Base-by-base conservation (phyloP, 2,329 filamentous ascomycete genomes). In the Cercospora zeina region DNA sequence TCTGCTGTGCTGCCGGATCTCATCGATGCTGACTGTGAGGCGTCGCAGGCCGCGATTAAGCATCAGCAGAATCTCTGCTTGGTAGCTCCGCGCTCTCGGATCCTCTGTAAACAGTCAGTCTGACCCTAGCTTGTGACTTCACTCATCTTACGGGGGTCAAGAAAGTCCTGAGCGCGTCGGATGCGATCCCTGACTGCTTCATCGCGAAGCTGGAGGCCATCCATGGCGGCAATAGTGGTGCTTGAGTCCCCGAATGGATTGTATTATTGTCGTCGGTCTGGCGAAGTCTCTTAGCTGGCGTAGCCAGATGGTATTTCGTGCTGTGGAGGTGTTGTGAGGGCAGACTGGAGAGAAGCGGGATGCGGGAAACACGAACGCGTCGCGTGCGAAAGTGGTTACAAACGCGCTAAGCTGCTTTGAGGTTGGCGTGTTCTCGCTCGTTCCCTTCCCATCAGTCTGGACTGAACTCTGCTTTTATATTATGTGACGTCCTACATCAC, bases 131-230 rank as follows among this genome's bases (percentile, higher is more conserved):
- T 11, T 10, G 2, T 21, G 49, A 30, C 16, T 4, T 31, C 4
- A n/a, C n/a, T 53, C 31, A 14, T 77, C 88, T 72, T 84, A 96
- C 92, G 88, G 64, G 93, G 93, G 81, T 97, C 93, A 47, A 97
- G 86, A 73, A 97, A 97, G 76, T 97, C 93, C 71, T 89, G 85
- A n/a, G 91, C 92, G 67, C 89, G 86, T 71, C 91, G 89, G 76
- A 96, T 86, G 72, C 92, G 90, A 79, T 96, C 88, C 70, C 87
- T 85, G 71, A 89, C 87, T 68, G 89, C 91, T 77, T 95, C 90
- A 82, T 97, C 93, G 77, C 89, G 86, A 71, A 96, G 85, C 79
- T 89, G 86, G 69, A 86, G 80, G 64, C 82, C 84, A 70, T 92
- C 89, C 89, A 95, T 92, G 62, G 30, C 61, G 58, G 37, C 31